Base-by-base conservation (phyloP, 2,329 filamentous ascomycete species). In the Pseudonectria foliicola region DNA sequence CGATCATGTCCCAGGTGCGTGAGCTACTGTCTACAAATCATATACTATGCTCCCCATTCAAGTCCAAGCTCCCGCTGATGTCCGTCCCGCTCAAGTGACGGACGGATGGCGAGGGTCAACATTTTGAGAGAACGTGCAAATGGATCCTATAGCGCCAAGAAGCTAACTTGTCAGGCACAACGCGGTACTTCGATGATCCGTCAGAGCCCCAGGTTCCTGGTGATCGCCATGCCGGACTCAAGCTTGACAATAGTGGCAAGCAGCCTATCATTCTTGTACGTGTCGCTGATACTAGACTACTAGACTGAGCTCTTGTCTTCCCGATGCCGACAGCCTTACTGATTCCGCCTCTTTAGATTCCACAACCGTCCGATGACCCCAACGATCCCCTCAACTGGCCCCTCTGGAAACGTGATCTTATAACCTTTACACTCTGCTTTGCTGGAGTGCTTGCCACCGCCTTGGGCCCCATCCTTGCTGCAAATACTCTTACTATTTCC, bases 351-450 rank as follows among this genome's bases (percentile, higher is more conserved):
- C 43, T 25, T 10, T 37, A 71, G 66, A 64, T 71, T 5, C 90
- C 90, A 5, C 90, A 95, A 54, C 90, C 90, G 3, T 89, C 82
- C 43, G 83, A 94, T 59, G 86, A 94, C 57, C 86, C 85, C 4
- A 90, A 93, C 57, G 89, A 95, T 60, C 89, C 87, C 21, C 68
- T 95, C 44, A 72, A 70, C 56, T 95, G 88, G 89, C 83, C 88
- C 14, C 60, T 94, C 41, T 90, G 85, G 84, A 77, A 76, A 48
- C 85, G 88, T 55, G 89, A 95, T 57, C 49, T 84, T 34, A 88
- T 92, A 54, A 82, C 88, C 42, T 68, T 78, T 38, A 73, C 85
- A 43, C 77, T 96, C 16, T 95, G 83, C 44, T 63, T 92, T 40
- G 75, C 83, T 15, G 82, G 85, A 43, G 81, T 95, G 53, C 82